Conservation (phyloP, 108 stramenopile species). For the Skeletonema grethae region DNA sequence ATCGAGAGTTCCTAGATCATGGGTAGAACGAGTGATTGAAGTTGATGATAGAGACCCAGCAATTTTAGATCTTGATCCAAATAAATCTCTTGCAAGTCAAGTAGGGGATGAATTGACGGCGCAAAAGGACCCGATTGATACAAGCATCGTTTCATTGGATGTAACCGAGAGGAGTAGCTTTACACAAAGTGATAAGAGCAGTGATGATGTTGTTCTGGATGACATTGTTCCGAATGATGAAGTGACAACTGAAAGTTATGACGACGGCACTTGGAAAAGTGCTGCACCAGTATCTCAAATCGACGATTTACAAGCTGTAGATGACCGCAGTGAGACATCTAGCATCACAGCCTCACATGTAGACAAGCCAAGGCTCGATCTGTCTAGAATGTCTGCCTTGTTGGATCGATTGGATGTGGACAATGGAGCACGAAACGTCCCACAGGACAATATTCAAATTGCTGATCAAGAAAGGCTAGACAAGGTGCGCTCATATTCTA, state of each 20-base stretch:
- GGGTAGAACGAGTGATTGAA: constrained; percentile 53
- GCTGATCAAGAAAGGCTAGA: constrained; percentile 1
- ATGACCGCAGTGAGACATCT: constrained; percentile 42
- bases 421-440: background rate
- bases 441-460: constrained; percentile 4
- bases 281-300: constrained; percentile 31
- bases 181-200: constrained; percentile 4
- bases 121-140: constrained; percentile 18
- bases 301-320: constrained; percentile 16
- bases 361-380: constrained; percentile 21
- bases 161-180: constrained; percentile 23
- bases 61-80: constrained; percentile 53
- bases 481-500: background rate
- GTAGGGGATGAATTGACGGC: constrained; percentile 23
- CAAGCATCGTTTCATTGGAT: constrained; percentile 14
- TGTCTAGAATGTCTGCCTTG: constrained; percentile 33
- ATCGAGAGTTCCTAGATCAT: constrained; percentile 43
- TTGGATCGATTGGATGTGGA: constrained; percentile 31
- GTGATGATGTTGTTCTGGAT: background rate
- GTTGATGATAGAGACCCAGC: constrained; percentile 52
- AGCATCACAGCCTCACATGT: constrained; percentile 38
- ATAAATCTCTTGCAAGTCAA: constrained; percentile 53
- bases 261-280: background rate
- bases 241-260: background rate
- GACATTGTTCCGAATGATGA: background rate